Conservation (phyloP, 805 yeast genomes). For the Blastobotrys peoriensis region DNA sequence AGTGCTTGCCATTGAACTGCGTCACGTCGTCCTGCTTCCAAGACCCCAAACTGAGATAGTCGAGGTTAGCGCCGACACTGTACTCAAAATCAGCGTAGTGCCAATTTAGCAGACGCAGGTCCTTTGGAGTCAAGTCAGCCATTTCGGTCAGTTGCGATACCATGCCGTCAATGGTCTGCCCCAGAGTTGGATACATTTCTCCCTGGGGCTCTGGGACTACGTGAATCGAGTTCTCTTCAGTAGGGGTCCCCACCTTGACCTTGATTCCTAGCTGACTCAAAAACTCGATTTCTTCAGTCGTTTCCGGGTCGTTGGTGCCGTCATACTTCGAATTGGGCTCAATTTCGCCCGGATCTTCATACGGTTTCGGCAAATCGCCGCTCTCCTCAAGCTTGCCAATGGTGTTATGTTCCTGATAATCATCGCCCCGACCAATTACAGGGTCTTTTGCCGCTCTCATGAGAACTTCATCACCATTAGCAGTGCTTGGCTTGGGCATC, state of each 20-base stretch:
- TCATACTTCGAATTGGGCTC: constrained; percentile 16
- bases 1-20: constrained; percentile 35
- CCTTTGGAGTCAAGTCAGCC: constrained; percentile 31
- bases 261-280: constrained; percentile 26
- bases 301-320: constrained; percentile 21
- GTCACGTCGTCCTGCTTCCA: constrained; percentile 40
- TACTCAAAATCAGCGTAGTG: constrained; percentile 37
- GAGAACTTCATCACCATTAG: constrained; percentile 33
- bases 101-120: constrained; percentile 34
- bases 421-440: constrained; percentile 21
- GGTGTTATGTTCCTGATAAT: constrained; percentile 28
- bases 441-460: constrained; percentile 36
- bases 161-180: constrained; percentile 32
- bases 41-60: constrained; percentile 31
- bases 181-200: constrained; percentile 31
- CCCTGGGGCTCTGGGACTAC: constrained; percentile 33
- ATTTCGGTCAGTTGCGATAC: constrained; percentile 28
- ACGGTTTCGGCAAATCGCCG: constrained; percentile 28
- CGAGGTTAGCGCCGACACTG: constrained; percentile 30
- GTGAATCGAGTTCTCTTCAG: constrained; percentile 17
- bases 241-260: constrained; percentile 7
- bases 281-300: constrained; percentile 27
- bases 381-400: constrained; percentile 35
- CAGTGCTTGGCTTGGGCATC: constrained; percentile 28
- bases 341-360: constrained; percentile 24